Percentiles rank a stretch among this genome's conserved stretches.
phyloP scores from a whole-genome alignment of 2,329 filamentous ascomycete species.

The Keithomyces neogunnii region DNA sequence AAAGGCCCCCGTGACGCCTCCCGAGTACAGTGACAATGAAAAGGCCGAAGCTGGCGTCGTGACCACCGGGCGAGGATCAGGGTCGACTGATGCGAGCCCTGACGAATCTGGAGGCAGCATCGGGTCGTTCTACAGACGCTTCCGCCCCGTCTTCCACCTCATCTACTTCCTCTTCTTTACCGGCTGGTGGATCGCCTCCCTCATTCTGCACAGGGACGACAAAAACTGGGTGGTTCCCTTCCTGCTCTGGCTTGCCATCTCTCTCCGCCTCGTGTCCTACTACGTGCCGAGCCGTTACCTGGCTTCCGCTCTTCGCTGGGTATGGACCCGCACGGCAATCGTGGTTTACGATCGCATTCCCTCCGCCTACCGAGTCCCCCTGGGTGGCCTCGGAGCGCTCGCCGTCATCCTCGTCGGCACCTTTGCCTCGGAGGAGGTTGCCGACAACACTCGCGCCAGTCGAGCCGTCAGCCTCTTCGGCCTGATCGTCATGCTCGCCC shows the following conservation, averaged over 20 bases:
- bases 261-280: constrained; percentile 65
- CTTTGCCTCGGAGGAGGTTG: constrained; percentile 62
- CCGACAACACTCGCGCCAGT: constrained; percentile 71
- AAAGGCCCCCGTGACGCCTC: constrained; percentile 17
- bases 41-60: constrained; percentile 26
- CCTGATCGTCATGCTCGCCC: constrained; percentile 58
- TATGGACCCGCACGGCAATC: constrained; percentile 59
- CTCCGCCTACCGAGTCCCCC: constrained; percentile 51
- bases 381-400: constrained; percentile 56
- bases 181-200: constrained; percentile 68
- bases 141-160: constrained; percentile 37
- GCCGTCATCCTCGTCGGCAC: constrained; percentile 69
- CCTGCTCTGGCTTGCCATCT: constrained; percentile 68
- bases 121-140: constrained; percentile 33
- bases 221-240: constrained; percentile 80
- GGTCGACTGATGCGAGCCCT: constrained; percentile 11
- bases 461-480: constrained; percentile 77
- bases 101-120: constrained; percentile 10
- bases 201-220: constrained; percentile 64
- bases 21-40: constrained; percentile 32
- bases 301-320: constrained; percentile 54
- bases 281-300: constrained; percentile 61
- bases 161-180: constrained; percentile 36
- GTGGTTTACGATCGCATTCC: constrained; percentile 55
- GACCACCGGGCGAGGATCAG: constrained; percentile 18